Conservation (phyloP, 179 eudicot species). For the Nepenthes alata region DNA sequence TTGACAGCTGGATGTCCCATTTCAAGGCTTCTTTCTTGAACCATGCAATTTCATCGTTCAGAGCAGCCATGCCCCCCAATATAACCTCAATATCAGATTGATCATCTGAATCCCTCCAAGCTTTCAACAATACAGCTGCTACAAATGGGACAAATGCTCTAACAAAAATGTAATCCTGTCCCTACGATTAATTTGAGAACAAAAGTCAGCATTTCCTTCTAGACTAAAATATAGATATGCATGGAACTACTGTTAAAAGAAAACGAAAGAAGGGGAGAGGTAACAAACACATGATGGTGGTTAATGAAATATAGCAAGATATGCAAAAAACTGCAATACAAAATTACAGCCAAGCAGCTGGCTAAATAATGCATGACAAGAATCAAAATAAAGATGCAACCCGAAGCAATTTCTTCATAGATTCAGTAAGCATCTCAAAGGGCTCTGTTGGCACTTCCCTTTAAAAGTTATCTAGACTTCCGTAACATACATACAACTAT, state of each 20-base stretch:
- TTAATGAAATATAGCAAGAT: not conserved
- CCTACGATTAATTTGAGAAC: slow-evolving; percentile 26
- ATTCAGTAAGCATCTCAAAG: no score
- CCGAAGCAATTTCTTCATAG: no score
- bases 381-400: no score
- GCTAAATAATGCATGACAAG: no score
- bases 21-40: slow-evolving; percentile 77
- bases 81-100: slow-evolving; percentile 52
- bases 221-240: no score
- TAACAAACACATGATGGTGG: not conserved
- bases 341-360: no score
- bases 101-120: slow-evolving; percentile 58
- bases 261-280: not conserved
- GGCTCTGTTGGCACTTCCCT: no score
- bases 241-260: not conserved
- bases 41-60: slow-evolving; percentile 77
- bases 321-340: no score
- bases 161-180: slow-evolving; percentile 79
- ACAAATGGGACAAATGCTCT: slow-evolving; percentile 63
- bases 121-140: slow-evolving; percentile 60
- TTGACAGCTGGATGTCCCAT: slow-evolving; percentile 43
- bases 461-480: no score
- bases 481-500: no score
- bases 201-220: not conserved
- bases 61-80: slow-evolving; percentile 74